Evolutionary conservation across 257 asterid species (phyloP).

Genomic region (Euphrasia confusa): DNA sequence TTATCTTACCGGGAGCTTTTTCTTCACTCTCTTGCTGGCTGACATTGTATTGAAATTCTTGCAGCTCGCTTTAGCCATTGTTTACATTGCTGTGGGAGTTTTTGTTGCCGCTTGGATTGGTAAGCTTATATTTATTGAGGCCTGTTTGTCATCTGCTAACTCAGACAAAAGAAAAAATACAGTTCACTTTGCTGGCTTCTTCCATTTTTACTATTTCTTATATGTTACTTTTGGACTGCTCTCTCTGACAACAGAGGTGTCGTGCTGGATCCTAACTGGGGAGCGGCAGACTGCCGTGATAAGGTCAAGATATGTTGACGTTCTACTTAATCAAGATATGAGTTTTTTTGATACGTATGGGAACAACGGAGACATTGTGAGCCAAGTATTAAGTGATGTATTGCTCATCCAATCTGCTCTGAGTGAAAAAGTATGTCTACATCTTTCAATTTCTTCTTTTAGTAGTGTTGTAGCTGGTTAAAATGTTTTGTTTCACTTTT

Average conservation of each 20-base stretch:
- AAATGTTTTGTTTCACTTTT: constrained; percentile 7
- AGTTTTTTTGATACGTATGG: constrained; percentile 99
- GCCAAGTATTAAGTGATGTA: constrained; percentile 98
- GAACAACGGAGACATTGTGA: constrained; percentile 97
- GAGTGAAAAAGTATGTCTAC: constrained; percentile 79
- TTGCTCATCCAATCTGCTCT: constrained; percentile 98
- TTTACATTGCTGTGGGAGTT: constrained; percentile 87
- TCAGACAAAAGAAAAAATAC: background rate
- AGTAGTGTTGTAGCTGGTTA: constrained; percentile 21
- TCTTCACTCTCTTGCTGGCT: constrained; percentile 19
- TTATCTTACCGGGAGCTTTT: background rate
- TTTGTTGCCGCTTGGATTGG: constrained; percentile 98
- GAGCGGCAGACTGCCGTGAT: constrained; percentile 99
- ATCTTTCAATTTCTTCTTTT: constrained; percentile 6
- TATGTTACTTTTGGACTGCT: constrained; percentile 11
- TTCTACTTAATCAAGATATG: constrained; percentile 97
- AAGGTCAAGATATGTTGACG: constrained; percentile 95
- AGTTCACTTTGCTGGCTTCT: constrained; percentile 18
- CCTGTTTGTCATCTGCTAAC: constrained; percentile 19
- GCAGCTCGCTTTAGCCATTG: constrained; percentile 87
- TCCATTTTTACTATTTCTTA: constrained; percentile 23
- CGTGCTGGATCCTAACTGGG: constrained; percentile 99
- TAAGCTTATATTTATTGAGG: constrained; percentile 34
- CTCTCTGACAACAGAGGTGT: constrained; percentile 69
- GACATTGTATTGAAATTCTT: constrained; percentile 31